Evolutionary conservation across 441 rosid species (phyloP).

Genomic region (Gossypium davidsonii): DNA sequence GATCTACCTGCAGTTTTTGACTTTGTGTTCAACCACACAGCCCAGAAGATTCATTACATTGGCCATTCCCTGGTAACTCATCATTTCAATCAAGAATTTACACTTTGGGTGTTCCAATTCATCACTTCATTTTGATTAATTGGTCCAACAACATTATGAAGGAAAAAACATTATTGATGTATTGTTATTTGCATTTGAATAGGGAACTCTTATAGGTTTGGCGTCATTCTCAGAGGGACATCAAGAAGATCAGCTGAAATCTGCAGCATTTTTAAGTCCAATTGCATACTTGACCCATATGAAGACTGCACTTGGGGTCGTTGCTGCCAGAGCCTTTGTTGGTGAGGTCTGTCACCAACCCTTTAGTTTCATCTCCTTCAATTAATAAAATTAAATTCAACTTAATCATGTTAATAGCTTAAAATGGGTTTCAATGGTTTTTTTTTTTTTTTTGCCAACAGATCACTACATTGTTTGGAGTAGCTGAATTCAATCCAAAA

Average conservation of each 20-base stretch:
- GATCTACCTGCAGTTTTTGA: constrained; percentile 78
- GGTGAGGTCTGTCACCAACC: constrained; percentile 54
- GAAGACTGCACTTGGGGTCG: constrained; percentile 57
- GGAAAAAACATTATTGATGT: no score
- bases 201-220: constrained; percentile 81
- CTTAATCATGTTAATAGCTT: neutral
- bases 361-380: neutral
- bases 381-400: neutral
- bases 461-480: constrained; percentile 49
- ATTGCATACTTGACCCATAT: constrained; percentile 89
- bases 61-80: constrained; percentile 77
- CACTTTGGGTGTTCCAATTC: neutral
- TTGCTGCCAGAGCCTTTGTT: constrained; percentile 59
- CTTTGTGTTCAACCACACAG: constrained; percentile 45
- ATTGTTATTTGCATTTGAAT: neutral
- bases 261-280: constrained; percentile 76
- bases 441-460: constrained; percentile 18
- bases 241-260: constrained; percentile 48
- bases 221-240: constrained; percentile 73
- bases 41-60: constrained; percentile 69
- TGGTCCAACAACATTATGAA: neutral
- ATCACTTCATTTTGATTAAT: no score
- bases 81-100: neutral
- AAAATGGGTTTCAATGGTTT: neutral
- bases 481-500: constrained; percentile 79